Evolutionary conservation across 768 basidiomycete genomes (phyloP), one percentile per base, ranked within the genome.

Genomic region (Terana coerulea): DNA sequence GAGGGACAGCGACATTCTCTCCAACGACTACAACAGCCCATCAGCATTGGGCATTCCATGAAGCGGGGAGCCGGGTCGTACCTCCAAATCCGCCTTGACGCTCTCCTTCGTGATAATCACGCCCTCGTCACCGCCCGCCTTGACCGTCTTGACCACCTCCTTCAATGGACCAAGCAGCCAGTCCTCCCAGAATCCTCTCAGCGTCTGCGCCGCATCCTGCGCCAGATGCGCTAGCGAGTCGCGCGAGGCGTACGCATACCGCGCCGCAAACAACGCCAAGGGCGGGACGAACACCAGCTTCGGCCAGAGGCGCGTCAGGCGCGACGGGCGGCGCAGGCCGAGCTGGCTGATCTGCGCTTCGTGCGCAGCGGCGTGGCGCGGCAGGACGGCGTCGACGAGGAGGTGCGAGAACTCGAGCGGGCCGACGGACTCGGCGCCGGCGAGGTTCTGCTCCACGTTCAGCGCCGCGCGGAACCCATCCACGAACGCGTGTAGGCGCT

Each of bases 141-240:
- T 75, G 19, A 99, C 81, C 0, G 95, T 98, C 57, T 83, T 82
- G 4, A 90, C 64, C 10, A 98, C 84, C 7, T 83, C 90, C 42
- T 75, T 76, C n/a, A 95, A 61, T 3, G 95, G 95, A 49, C 92
- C 89, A 42, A 95, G 67, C 10, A 98, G 73, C 88, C 93, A 98
- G 42, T 84, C 86, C 17, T 76, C 72, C 54, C 92, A 69, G 64
- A 98, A 95, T 0, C 84, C 85, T 21, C 72, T 71, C 6, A 80
- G 59, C 0, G 93, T 94, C 59, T 86, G 81, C 30, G 74, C 64
- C 0, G 81, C 76, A 54, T 90, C 86, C n/a, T 54, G 53, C 3
- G 76, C 75, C 45, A 88, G 69, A 36, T 82, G 76, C 6, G 69
- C 49, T 44, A 94, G 60, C 29, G 78, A 79, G 9, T 72, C 75